These are phyloP conservation scores for Abrus precatorius DNA, from an alignment of 306 rosid genomes.

Conservation along the genomic window DNA sequence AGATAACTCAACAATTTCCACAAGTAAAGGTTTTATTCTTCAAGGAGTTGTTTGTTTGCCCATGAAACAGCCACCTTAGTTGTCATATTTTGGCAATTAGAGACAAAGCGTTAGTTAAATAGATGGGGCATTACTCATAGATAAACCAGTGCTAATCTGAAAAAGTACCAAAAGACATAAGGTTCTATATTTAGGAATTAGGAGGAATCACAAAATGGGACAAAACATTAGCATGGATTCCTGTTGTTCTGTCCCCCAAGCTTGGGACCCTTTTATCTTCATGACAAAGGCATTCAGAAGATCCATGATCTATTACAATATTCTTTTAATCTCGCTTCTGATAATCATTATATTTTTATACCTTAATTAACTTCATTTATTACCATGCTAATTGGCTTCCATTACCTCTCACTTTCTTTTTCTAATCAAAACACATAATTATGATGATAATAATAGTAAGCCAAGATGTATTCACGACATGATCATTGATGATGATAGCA, in stretches of 20 bases:
- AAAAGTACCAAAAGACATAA: slow-evolving; percentile 46
- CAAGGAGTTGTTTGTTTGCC: slow-evolving; percentile 44
- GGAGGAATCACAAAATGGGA: slow-evolving; percentile 42
- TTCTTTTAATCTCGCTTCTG: neutral
- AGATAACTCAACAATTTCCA: slow-evolving; percentile 2
- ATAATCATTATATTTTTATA: slow-evolving; percentile 8
- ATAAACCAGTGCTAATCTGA: slow-evolving; percentile 43
- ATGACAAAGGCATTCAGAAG: slow-evolving; percentile 29
- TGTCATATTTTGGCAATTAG: slow-evolving; percentile 39
- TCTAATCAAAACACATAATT: slow-evolving; percentile 26
- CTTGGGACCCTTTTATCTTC: slow-evolving; percentile 50
- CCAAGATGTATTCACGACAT: slow-evolving; percentile 45
- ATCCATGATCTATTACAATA: neutral
- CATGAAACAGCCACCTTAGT: slow-evolving; percentile 35
- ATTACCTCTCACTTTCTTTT: slow-evolving; percentile 1
- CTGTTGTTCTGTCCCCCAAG: slow-evolving; percentile 49
- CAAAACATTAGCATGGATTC: slow-evolving; percentile 51
- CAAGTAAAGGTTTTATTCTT: slow-evolving; percentile 20
- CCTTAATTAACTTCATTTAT: slow-evolving; percentile 21
- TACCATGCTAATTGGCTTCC: slow-evolving; percentile 14
- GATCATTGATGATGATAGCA: slow-evolving; percentile 2
- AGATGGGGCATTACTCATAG: slow-evolving; percentile 34
- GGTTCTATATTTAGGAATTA: slow-evolving; percentile 31
- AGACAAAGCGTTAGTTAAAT: slow-evolving; percentile 47
- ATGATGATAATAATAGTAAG: slow-evolving; percentile 16